Conservation (phyloP, 768 basidiomycete genomes). For the Lentinula guzmanii region DNA sequence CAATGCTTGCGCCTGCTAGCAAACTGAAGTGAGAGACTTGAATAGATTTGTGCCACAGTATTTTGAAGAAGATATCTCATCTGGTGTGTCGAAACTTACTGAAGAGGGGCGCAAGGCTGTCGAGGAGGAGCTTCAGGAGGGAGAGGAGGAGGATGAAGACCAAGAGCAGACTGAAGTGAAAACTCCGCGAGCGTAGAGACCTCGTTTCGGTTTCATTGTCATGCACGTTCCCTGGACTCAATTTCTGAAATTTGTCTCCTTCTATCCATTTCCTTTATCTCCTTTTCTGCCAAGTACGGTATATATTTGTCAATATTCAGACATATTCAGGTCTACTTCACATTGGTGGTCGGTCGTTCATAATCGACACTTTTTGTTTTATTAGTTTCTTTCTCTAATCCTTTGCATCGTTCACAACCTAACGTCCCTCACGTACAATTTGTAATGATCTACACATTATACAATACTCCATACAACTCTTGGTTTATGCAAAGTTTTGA, state of each 20-base stretch:
- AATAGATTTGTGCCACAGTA: conserved; percentile 66
- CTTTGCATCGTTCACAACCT: background rate
- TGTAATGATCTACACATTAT: background rate
- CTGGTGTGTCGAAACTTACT: conserved; percentile 66
- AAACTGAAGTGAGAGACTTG: background rate
- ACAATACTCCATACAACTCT: background rate
- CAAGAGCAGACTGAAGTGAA: background rate
- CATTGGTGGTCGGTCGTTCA: background rate
- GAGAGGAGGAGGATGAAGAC: background rate
- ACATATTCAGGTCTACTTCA: background rate
- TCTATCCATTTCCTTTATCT: background rate
- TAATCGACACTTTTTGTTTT: background rate
- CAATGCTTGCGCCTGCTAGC: background rate
- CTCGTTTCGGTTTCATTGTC: background rate
- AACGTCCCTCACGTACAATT: background rate
- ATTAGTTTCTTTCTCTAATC: background rate
- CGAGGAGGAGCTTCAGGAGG: conserved; percentile 60
- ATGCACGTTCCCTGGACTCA: background rate
- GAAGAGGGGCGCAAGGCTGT: conserved; percentile 64
- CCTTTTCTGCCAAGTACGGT: background rate
- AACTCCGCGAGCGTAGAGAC: background rate
- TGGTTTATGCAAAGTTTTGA: background rate
- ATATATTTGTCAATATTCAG: background rate
- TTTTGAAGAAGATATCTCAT: conserved; percentile 64
- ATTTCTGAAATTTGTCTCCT: background rate